Percentiles rank a stretch among this genome's conserved stretches.
Conservation (phyloP, 495 filamentous ascomycete species). For the Neurospora sp. region DNA sequence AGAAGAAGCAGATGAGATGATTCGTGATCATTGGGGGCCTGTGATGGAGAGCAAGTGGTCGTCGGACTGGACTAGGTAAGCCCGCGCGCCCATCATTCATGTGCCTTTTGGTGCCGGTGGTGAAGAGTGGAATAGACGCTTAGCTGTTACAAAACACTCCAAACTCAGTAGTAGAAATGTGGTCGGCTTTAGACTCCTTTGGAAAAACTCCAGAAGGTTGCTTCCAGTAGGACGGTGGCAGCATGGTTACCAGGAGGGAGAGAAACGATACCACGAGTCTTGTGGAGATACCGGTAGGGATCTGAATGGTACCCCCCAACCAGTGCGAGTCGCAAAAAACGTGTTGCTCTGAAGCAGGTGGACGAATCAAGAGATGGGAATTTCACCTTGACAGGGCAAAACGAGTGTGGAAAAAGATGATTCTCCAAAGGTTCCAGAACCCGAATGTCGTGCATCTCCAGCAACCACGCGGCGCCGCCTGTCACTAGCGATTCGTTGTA, state of each 20-base stretch:
- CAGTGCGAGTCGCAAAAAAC: background rate
- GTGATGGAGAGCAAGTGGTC: background rate
- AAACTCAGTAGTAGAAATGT: background rate
- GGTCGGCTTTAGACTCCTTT: background rate
- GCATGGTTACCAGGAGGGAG: background rate
- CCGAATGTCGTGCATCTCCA: background rate
- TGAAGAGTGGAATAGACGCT: background rate
- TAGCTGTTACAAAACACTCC: background rate
- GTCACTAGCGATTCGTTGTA: background rate
- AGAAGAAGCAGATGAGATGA: background rate
- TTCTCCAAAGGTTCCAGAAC: background rate
- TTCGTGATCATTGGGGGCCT: background rate
- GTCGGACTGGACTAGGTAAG: background rate
- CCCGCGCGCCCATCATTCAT: background rate
- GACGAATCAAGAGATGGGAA: background rate
- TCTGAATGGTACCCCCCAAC: background rate
- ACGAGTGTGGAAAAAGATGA: background rate
- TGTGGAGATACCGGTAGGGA: background rate
- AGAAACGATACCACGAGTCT: background rate
- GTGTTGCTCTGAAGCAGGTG: background rate
- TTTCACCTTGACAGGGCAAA: background rate
- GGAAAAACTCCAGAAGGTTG: background rate
- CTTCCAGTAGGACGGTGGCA: background rate
- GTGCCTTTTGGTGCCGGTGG: background rate
- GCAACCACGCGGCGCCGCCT: background rate